phyloP scores from a whole-genome alignment of 1,284 basidiomycete species.

The Cutaneotrichosporon dermatis region DNA sequence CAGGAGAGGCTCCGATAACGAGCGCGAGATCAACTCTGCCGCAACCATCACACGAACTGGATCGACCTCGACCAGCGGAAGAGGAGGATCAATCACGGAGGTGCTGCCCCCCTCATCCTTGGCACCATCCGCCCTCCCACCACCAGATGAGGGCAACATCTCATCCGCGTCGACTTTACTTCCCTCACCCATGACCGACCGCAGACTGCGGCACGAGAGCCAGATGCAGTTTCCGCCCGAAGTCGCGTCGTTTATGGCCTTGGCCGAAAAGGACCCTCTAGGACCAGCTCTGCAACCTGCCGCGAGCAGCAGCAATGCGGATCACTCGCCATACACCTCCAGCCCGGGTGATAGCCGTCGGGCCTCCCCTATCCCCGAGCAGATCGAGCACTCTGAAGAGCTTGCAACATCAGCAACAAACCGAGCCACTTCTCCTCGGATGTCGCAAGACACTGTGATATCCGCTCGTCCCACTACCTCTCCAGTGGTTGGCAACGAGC shows the following conservation, averaged over 20 bases:
- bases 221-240: conserved; percentile 43
- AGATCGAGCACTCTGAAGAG: conserved; percentile 9
- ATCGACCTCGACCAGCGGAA: neutral
- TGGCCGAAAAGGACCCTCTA: conserved; percentile 26
- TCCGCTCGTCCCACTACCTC: conserved; percentile 9
- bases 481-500: neutral
- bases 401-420: neutral
- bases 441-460: conserved; percentile 26
- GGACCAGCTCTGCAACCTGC: neutral
- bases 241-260: conserved; percentile 40
- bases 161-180: conserved; percentile 23
- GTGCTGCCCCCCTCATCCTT: conserved; percentile 3
- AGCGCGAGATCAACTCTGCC: neutral
- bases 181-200: conserved; percentile 38
- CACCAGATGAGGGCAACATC: neutral
- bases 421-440: conserved; percentile 9
- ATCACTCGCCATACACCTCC: conserved; percentile 6
- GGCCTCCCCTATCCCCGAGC: conserved; percentile 14
- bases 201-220: conserved; percentile 34
- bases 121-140: conserved; percentile 11
- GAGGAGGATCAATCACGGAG: neutral
- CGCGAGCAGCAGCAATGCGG: neutral
- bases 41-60: neutral
- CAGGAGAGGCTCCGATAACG: conserved; percentile 38
- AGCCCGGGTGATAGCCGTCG: conserved; percentile 13